Percentiles rank a stretch among this genome's conserved stretches.
phyloP scores from a whole-genome alignment of 2,329 filamentous ascomycete species.

The Phyllosticta capitalensis region DNA sequence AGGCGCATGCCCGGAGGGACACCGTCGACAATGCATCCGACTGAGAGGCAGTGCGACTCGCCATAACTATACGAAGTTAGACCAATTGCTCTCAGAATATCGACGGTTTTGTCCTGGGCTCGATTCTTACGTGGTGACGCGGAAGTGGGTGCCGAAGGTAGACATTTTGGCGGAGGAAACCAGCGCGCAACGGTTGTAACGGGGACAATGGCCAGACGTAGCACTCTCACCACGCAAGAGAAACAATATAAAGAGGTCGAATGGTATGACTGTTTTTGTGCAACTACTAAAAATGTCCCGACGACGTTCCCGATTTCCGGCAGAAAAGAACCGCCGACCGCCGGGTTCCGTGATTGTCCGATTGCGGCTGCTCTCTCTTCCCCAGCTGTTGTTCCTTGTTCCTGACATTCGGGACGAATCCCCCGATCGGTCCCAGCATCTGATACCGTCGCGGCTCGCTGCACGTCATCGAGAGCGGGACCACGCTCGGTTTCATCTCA shows the following conservation, averaged over 20 bases:
- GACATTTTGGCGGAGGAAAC: constrained; percentile 50
- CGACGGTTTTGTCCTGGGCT: not conserved
- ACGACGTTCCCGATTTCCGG: not conserved
- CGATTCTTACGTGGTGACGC: constrained; percentile 64
- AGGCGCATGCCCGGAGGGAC: constrained; percentile 80
- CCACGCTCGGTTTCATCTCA: not conserved
- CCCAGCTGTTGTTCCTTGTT: not conserved
- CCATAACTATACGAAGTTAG: constrained; percentile 48
- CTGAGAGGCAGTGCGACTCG: constrained; percentile 83
- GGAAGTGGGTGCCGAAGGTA: constrained; percentile 74
- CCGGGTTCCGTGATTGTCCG: too few species aligned
- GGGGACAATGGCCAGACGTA: not conserved
- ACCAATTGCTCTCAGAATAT: not conserved
- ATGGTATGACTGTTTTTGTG: not conserved
- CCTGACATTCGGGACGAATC: not conserved
- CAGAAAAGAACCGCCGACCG: not conserved
- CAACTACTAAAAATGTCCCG: not conserved
- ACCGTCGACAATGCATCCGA: constrained; percentile 92
- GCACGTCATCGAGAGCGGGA: not conserved
- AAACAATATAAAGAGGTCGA: not conserved
- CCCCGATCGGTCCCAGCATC: not conserved
- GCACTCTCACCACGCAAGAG: not conserved
- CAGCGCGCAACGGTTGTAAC: not conserved
- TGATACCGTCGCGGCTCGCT: not conserved
- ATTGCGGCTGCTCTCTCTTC: too few species aligned